A percentile compares a stretch with the other conserved stretches of the same genome.
Evolutionary conservation across 202 grass and related monocot species (phyloP).

Genomic region (Setaria viridis): DNA sequence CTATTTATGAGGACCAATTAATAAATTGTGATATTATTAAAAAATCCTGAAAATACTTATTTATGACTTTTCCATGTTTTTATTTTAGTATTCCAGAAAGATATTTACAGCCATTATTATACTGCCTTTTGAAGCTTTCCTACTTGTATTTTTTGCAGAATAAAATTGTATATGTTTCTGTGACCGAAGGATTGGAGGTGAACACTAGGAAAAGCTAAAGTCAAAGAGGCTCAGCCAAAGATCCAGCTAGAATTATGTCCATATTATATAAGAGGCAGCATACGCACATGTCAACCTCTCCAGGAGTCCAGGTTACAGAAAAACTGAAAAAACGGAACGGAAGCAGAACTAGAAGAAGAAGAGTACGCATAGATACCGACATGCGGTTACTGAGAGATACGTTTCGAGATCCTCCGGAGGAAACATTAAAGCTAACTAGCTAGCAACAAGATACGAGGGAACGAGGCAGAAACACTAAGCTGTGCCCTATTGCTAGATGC

Average conservation of each 20-base stretch:
- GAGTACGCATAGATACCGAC: conserved; percentile 28
- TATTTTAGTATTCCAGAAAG: not conserved
- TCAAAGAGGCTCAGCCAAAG: not conserved
- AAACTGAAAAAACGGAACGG: not conserved
- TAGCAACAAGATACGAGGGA: not conserved
- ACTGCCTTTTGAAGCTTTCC: not conserved
- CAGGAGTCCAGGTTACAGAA: not conserved
- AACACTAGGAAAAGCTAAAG: not conserved
- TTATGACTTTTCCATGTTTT: not conserved
- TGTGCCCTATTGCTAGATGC: not conserved
- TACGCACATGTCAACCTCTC: conserved; percentile 16
- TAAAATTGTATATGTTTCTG: not conserved
- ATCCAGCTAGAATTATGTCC: conserved; percentile 36
- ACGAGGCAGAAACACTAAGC: conserved; percentile 15
- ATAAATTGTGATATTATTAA: not conserved
- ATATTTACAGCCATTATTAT: not conserved
- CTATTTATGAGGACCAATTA: not conserved
- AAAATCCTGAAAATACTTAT: not conserved
- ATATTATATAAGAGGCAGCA: conserved; percentile 40
- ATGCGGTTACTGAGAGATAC: conserved; percentile 22
- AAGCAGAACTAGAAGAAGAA: not conserved
- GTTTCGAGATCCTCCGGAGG: conserved; percentile 9
- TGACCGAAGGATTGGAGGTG: not conserved
- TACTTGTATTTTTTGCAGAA: not conserved
- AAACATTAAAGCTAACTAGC: not conserved